These are phyloP conservation scores for Coprinellus micaceus DNA, from an alignment of 768 basidiomycete genomes.

Conservation along the genomic window DNA sequence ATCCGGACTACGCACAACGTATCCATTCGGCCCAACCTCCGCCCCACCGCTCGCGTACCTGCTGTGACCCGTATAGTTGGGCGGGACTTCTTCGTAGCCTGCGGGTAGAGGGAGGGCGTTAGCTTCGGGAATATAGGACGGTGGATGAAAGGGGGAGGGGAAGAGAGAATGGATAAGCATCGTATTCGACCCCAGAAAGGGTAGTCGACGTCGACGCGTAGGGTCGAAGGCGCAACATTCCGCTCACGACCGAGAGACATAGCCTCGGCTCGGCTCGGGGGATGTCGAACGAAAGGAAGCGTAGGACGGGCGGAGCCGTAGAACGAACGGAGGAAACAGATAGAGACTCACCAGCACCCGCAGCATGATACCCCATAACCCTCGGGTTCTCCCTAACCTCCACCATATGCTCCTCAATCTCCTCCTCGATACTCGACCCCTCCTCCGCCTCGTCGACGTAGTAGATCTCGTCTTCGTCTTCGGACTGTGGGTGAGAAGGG, in stretches of 20 bases:
- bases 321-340: too few species aligned
- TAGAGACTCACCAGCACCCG: not conserved
- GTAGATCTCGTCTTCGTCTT: conserved; percentile 66
- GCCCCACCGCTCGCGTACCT: conserved; percentile 42
- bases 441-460: conserved; percentile 40
- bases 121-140: too few species aligned
- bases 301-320: too few species aligned
- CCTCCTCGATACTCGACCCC: conserved; percentile 36
- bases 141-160: too few species aligned
- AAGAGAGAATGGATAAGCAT: too few species aligned
- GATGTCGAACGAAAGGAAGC: too few species aligned
- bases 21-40: conserved; percentile 53
- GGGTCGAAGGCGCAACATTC: too few species aligned
- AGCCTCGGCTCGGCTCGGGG: too few species aligned
- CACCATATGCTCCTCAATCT: conserved; percentile 20
- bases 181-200: too few species aligned
- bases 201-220: too few species aligned
- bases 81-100: conserved; percentile 38
- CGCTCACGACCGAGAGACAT: too few species aligned
- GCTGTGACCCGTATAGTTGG: conserved; percentile 54
- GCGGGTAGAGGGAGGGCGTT: too few species aligned
- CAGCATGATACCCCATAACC: not conserved
- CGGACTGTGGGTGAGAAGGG: conserved; percentile 10
- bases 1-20: conserved; percentile 47
- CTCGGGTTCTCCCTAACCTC: conserved; percentile 34